Evolutionary conservation across 208 protist species (phyloP).

Genomic region (Trypanosoma theileri): DNA sequence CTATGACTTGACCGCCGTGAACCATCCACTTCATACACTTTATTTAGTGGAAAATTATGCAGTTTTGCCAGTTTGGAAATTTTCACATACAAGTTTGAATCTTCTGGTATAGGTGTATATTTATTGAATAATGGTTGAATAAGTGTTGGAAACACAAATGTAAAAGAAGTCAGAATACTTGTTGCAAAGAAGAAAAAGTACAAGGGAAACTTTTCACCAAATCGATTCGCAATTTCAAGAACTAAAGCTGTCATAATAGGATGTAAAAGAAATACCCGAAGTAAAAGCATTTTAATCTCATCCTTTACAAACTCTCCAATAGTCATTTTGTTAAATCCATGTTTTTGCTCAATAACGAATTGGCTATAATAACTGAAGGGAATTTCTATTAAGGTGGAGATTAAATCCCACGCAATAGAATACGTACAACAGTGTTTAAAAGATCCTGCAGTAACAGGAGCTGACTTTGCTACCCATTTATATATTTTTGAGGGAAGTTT

Average conservation of each 20-base stretch:
- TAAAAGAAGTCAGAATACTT: conserved; percentile 40
- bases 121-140: conserved; percentile 92
- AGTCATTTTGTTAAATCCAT: conserved; percentile 89
- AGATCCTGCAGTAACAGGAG: conserved; percentile 33
- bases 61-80: conserved; percentile 48
- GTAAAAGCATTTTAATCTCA: conserved; percentile 51
- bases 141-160: conserved; percentile 62
- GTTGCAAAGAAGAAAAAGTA: conserved; percentile 61
- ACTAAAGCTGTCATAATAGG: conserved; percentile 52
- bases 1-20: conserved; percentile 77
- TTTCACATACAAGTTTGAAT: conserved; percentile 38
- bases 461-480: conserved; percentile 21
- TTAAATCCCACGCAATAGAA: conserved; percentile 33
- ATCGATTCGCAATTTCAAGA: conserved; percentile 57
- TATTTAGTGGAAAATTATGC: conserved; percentile 69
- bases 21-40: conserved; percentile 76
- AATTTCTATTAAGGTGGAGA: conserved; percentile 46
- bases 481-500: conserved; percentile 47
- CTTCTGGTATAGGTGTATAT: conserved; percentile 56
- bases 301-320: conserved; percentile 70
- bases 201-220: conserved; percentile 78
- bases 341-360: conserved; percentile 83
- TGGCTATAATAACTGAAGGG: conserved; percentile 75
- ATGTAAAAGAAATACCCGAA: conserved; percentile 49
- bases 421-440: conserved; percentile 64